Evolutionary conservation across 2,329 filamentous ascomycete species (phyloP), one percentile per base, ranked within the genome.

Genomic region (Teratosphaeria destructans): DNA sequence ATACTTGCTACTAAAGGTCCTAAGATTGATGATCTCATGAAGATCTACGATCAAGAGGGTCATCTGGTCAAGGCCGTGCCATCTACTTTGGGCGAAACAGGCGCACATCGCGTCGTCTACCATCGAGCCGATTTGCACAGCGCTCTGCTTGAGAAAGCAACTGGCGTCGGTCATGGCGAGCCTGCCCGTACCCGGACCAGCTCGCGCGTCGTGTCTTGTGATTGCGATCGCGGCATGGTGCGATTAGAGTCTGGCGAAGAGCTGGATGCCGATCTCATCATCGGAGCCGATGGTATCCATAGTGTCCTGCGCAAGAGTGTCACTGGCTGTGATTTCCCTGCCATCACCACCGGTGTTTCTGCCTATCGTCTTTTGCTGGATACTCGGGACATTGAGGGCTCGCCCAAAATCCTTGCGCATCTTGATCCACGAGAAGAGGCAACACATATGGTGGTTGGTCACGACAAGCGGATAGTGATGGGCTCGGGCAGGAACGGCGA

Each of bases 391-490:
- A 57, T 73, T 1, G 63, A 68, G 11, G 39, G 62, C 2, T 67
- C 68, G 5, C 73, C 61, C 56, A 27, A 26, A 23, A 58, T 49
- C 16, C 43, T 49, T 10, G n/a, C 5, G 23, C 43, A 61, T 49
- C 62, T 74, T 34, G 58, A 76, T 16, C 73, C 75, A n/a, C 60
- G 65, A 14, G 67, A 73, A 4, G 70, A 75, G 0, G 72, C 70
- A 56, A 80, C 78, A 2, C 76, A 75, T 0, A 79, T 80, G 78
- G 68, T 80, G 2, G 67, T 79, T 59, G 77, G 72, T 0, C 74
- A 78, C 34, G 70, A 75, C 32, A 64, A 62, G 39, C 62, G 67
- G 4, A 47, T 68, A n/a, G 73, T 80, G 39, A 78, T 79, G 75
- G 77, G 77, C 2, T 77, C 77, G 1, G 76, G 73, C 0, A 67